Percentiles rank a stretch among this genome's conserved stretches.
Conservation (phyloP, 2,329 filamentous ascomycete species). For the Pseudogymnoascus sp. region DNA sequence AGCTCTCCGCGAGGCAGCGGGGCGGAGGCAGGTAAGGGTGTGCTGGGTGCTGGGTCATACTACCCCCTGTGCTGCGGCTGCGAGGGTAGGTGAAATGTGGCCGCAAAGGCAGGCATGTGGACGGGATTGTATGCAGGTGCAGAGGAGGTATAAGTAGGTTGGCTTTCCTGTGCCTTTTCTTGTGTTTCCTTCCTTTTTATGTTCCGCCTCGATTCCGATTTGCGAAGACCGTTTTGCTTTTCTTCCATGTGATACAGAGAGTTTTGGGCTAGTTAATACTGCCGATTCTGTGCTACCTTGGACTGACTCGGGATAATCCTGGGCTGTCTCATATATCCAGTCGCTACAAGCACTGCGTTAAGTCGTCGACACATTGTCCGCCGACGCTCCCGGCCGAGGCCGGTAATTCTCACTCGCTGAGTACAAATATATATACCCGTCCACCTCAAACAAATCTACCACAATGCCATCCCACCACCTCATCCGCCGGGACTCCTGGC, state of each 20-base stretch:
- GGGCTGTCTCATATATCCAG: neutral
- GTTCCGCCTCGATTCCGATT: neutral
- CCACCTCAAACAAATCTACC: neutral
- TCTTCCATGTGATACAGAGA: neutral
- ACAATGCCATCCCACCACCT: slow-evolving; percentile 26
- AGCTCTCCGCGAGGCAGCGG: neutral
- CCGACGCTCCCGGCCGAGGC: neutral
- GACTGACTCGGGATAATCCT: neutral
- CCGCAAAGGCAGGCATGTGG: neutral
- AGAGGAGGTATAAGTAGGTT: neutral
- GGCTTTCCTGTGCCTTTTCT: neutral
- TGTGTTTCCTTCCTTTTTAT: neutral
- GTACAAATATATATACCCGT: neutral
- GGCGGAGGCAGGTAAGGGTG: neutral
- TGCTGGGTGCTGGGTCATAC: neutral
- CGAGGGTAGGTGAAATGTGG: neutral
- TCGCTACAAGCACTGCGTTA: neutral
- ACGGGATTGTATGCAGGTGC: neutral
- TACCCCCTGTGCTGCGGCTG: neutral
- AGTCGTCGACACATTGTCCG: neutral
- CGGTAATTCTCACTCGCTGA: neutral
- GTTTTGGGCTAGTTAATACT: neutral
- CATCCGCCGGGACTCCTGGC: slow-evolving; percentile 28
- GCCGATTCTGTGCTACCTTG: neutral
- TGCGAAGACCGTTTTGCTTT: neutral